Base-by-base conservation (phyloP, 1,139 yeast species). In the Nadsonia starkeyi-henricii region DNA sequence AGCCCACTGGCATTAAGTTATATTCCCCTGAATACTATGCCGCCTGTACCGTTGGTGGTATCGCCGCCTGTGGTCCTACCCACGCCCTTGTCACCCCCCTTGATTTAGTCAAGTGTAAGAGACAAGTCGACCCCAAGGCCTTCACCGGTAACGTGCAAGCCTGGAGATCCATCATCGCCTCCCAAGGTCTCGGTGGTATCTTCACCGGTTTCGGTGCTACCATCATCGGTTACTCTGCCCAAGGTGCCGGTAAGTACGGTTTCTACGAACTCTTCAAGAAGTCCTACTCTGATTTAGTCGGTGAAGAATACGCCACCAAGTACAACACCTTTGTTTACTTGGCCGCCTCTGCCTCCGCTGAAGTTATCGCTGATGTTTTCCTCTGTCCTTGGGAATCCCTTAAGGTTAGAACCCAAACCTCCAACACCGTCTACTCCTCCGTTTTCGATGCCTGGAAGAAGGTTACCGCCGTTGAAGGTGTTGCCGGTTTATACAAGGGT, bases 231-330 rank as follows among this genome's bases (percentile, higher is more conserved):
- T 89, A 89, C 69, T 81, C 95, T 15, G 70, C 86, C 59, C 97
- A 89, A 69, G 96, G 97, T 60, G 95, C 95, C 51, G 95, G 95
- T 60, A 89, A 89, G 69, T 89, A 88, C 68, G 96, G 97, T 44
- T 81, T 86, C 67, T 89, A 89, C 68, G 96, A 89, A 68, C 75
- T 71, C 59, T 89, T 88, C 74, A 89, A 89, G 69, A 78, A 83
- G 67, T 71, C 75, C 50, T 89, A 86, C 65, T 67, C 80, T 50
- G 80, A 78, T 58, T 56, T 78, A 28, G 77, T 81, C 46, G 95
- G 95, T 37, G 77, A 75, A 43, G 79, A 81, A 53, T 54, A 57
- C 52, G 82, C 88, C 46, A 65, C 69, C 50, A 75, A 77, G 54
- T 80, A 81, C 70, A 80, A 78, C 64, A 84, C 95, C 17, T 75